Evolutionary conservation across 768 basidiomycete species (phyloP), one percentile per base, ranked within the genome.

Genomic region (Lactarius psammicola): DNA sequence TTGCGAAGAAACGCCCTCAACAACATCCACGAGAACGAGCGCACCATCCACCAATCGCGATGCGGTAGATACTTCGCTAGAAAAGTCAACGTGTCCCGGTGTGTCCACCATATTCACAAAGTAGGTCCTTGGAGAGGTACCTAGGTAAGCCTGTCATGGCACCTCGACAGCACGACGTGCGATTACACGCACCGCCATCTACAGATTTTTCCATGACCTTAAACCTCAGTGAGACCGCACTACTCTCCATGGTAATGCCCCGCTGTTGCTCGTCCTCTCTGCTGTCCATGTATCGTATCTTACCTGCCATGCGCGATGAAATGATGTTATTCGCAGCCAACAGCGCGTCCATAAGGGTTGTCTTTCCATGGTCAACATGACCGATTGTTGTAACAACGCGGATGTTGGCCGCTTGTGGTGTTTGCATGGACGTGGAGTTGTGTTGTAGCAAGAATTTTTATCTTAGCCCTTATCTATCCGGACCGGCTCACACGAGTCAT

Each of bases 181-280:
- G 18, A 54, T 44, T 51, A 42, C 60, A 77, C 84, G 67, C 75
- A 91, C 92, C 87, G 76, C 82, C 87, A 42, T 82, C 76, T 28
- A 72, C 70, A 42, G 73, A 75, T 59, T 79, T 80, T 42, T 87
- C 87, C 77, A 86, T 82, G 63, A 93, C 91, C 68, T 91, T 89
- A 72, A 97, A 99, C 68, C 86, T 84, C 61, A 98, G 79, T 4
- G 92, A 94, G 7, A 98, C 90, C 0, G 97, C 95, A 75, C 92
- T 95, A 69, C 92, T 94, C 77, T 99, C 95, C 97, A 99, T 98
- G 0, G 97, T 98, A 67, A 99, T 99, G 2, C 97, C 97, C 58
- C 97, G 81, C 77, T 98, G 89, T 72, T 98, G 95, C 73, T 99
- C 97, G 72, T 98, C 97, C 74, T 98, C 95, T 69, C 97, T 82